Percentiles rank a stretch among this genome's conserved stretches.
Conservation (phyloP, 495 filamentous ascomycete species). For the Staphylotrichum tortipilum region DNA sequence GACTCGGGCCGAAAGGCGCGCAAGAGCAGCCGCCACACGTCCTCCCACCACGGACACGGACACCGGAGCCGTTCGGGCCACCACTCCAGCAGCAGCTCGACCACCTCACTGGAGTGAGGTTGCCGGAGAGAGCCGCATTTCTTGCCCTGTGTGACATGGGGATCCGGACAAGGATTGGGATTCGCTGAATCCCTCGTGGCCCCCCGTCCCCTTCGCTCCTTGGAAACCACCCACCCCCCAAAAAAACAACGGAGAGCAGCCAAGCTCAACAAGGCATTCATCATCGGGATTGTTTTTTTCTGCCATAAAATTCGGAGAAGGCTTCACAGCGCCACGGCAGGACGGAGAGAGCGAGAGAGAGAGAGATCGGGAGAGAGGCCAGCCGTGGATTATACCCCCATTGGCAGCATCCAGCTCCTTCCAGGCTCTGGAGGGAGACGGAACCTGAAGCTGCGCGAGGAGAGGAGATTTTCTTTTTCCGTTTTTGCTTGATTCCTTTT, state of each 20-base stretch:
- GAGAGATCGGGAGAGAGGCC: constrained; percentile 12
- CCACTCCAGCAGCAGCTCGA: constrained; percentile 52
- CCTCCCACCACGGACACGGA: constrained; percentile 34
- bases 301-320: constrained; percentile 40
- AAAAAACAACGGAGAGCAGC: constrained; percentile 2
- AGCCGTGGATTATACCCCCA: constrained; percentile 22
- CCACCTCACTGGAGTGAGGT: constrained; percentile 43
- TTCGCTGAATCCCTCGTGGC: constrained; percentile 7
- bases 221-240: no score
- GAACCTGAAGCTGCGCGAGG: neutral
- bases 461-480: constrained; percentile 11
- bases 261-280: constrained; percentile 3
- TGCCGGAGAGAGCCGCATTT: constrained; percentile 6
- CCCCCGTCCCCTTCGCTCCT: no score
- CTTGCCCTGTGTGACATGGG: constrained; percentile 2
- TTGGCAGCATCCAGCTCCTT: constrained; percentile 10
- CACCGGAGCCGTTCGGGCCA: constrained; percentile 34
- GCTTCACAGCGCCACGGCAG: constrained; percentile 36
- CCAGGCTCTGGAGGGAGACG: constrained; percentile 5
- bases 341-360: constrained; percentile 11
- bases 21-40: constrained; percentile 37
- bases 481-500: constrained; percentile 6
- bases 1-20: constrained; percentile 40
- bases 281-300: constrained; percentile 13
- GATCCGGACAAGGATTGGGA: constrained; percentile 5